Evolutionary conservation across 2,329 filamentous ascomycete genomes (phyloP).

Genomic region (Sarocladium oryzae): DNA sequence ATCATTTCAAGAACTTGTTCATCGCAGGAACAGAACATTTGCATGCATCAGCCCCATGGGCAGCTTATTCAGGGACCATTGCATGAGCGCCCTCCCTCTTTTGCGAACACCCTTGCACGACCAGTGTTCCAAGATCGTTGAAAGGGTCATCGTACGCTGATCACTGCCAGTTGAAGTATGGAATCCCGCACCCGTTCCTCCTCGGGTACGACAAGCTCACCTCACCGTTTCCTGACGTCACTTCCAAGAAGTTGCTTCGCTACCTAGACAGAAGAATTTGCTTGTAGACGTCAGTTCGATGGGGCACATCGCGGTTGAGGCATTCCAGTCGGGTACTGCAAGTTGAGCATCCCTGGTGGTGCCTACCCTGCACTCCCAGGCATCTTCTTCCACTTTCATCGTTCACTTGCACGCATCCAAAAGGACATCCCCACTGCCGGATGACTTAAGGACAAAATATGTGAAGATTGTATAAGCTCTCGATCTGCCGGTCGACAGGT

Average conservation of each 20-base stretch:
- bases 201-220: not conserved
- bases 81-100: not conserved
- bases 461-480: too few species aligned
- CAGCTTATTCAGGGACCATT: not conserved
- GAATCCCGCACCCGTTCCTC: not conserved
- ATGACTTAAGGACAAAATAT: too few species aligned
- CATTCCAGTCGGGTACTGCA: too few species aligned
- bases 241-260: not conserved
- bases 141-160: not conserved
- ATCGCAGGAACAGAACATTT: not conserved
- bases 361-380: not conserved
- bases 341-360: too few species aligned
- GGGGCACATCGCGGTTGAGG: not conserved
- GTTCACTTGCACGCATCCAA: too few species aligned
- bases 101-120: not conserved
- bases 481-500: too few species aligned
- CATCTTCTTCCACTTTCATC: too few species aligned
- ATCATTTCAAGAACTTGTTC: too few species aligned
- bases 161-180: slow-evolving; percentile 2
- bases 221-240: slow-evolving; percentile 3
- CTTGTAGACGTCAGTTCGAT: not conserved
- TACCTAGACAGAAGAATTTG: too few species aligned
- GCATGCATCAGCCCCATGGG: not conserved
- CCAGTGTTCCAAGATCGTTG: slow-evolving; percentile 1
- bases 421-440: too few species aligned